Conservation (phyloP, 2,329 filamentous ascomycete species). For the Arthrobotrys sphaeroides region DNA sequence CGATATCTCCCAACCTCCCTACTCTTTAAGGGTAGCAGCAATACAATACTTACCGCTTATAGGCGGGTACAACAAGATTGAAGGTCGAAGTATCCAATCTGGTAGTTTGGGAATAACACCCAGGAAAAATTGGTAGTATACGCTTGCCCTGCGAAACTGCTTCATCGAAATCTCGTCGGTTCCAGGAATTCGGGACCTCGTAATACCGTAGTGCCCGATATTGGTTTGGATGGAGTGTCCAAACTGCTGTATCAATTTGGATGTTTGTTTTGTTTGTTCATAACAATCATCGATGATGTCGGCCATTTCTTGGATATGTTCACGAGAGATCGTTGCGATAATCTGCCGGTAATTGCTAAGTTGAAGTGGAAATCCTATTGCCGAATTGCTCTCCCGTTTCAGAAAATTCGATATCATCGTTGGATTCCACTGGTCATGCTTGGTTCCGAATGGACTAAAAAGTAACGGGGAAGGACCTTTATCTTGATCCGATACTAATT, state of each 20-base stretch:
- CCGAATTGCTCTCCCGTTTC: background rate
- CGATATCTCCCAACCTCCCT: no score
- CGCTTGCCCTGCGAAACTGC: conserved; percentile 5
- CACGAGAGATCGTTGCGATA: background rate
- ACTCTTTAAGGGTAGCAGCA: background rate
- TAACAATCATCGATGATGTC: conserved; percentile 4
- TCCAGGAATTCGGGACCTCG: background rate
- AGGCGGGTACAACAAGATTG: background rate
- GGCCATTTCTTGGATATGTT: conserved; percentile 1
- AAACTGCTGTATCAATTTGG: background rate
- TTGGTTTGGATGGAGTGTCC: conserved; percentile 1
- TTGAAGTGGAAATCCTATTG: background rate
- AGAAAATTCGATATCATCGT: background rate
- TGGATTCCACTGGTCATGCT: background rate
- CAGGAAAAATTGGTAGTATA: conserved; percentile 15
- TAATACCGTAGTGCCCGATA: background rate
- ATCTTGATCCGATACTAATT: background rate
- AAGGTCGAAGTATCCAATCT: background rate
- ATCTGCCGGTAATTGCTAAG: conserved; percentile 17
- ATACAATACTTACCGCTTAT: background rate
- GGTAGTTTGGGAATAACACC: background rate
- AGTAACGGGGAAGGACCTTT: background rate
- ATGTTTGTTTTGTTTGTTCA: background rate
- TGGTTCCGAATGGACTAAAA: background rate
- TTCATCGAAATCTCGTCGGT: background rate